Evolutionary conservation across 2,329 filamentous ascomycete species (phyloP), one percentile per base, ranked within the genome.

Genomic region (Colletotrichum tropicicola): DNA sequence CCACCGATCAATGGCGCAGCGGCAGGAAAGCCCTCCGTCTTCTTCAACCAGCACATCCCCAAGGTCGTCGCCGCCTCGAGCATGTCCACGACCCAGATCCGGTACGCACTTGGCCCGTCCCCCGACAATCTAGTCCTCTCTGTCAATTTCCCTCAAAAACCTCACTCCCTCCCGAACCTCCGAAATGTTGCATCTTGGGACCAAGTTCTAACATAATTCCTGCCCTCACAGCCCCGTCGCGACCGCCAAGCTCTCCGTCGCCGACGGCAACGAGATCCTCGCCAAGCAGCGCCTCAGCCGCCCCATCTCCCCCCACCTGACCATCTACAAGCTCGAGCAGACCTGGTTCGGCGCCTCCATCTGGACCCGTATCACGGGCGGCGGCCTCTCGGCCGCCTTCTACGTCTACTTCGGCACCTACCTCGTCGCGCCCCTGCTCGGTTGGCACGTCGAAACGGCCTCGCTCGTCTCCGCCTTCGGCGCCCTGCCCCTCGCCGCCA

Each of bases 261-360:
- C 78, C 56, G 83, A 90, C 67, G 87, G 80, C 69, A 73, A 86
- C 69, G 76, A 86, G 70, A 88, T 97, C 80, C 92, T 98, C 75
- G 90, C 87, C 73, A 83, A 88, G 74, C 94, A 98, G 84, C 94
- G 94, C 73, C 85, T 91, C 59, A 80, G 86, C 74, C 94, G 94
- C 55, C 94, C 94, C 75, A 85, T 97, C 72, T 87, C 93, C 47
- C 94, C 94, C 59, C 94, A 98, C 77, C 88, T 98, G 68, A 78
- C 82, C 74, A 94, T 97, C 87, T 98, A 98, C 89, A 87, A 89
- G 78, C 87, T 91, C 65, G 89, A 93, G 79, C 92, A 98, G 81
- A 96, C 93, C 72, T 97, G 90, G 91, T 90, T 92, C 79, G 85
- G 86, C 71, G 90, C 89, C 71, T 89, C 84, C 62, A 85, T 86